These are phyloP conservation scores for Isabelozyma gotoi DNA, from an alignment of 805 yeast species.

Conservation along the genomic window DNA sequence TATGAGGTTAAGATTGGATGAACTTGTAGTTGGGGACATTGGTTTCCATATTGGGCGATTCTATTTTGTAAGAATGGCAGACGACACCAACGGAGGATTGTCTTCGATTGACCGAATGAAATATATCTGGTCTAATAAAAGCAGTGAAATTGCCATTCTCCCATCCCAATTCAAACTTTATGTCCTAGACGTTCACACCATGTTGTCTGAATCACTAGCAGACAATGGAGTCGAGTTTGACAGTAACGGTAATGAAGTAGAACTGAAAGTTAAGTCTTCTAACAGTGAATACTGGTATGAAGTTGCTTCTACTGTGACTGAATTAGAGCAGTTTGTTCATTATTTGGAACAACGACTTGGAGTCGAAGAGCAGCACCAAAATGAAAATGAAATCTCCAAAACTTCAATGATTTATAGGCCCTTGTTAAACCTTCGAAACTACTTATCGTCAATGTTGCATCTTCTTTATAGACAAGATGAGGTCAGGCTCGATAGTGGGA, in stretches of 20 bases:
- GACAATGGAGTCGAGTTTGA: constrained; percentile 36
- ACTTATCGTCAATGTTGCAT: constrained; percentile 26
- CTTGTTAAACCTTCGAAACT: constrained; percentile 24
- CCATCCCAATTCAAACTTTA: constrained; percentile 37
- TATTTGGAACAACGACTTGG: constrained; percentile 23
- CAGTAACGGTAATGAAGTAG: constrained; percentile 27
- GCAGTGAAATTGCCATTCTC: constrained; percentile 3
- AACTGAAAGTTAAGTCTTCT: constrained; percentile 2
- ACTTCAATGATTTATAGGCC: constrained; percentile 27
- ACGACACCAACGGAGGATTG: constrained; percentile 34
- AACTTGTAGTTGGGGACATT: constrained; percentile 36
- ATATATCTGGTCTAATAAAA: constrained; percentile 13
- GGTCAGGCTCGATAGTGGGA: constrained; percentile 1
- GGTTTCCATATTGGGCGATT: constrained; percentile 43
- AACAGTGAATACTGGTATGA: constrained; percentile 28
- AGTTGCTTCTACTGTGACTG: constrained; percentile 31
- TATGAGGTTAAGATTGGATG: constrained; percentile 32
- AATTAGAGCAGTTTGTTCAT: constrained; percentile 25
- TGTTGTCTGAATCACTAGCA: constrained; percentile 26
- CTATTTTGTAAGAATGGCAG: constrained; percentile 36
- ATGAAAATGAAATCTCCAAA: constrained; percentile 8
- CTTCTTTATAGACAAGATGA: constrained; percentile 26
- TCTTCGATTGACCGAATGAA: constrained; percentile 34
- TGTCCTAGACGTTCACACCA: constrained; percentile 39
- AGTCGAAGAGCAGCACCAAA: neutral